Percentiles rank a stretch among this genome's conserved stretches.
Conservation (phyloP, 2,329 filamentous ascomycete genomes). For the Teratosphaeria destructans region DNA sequence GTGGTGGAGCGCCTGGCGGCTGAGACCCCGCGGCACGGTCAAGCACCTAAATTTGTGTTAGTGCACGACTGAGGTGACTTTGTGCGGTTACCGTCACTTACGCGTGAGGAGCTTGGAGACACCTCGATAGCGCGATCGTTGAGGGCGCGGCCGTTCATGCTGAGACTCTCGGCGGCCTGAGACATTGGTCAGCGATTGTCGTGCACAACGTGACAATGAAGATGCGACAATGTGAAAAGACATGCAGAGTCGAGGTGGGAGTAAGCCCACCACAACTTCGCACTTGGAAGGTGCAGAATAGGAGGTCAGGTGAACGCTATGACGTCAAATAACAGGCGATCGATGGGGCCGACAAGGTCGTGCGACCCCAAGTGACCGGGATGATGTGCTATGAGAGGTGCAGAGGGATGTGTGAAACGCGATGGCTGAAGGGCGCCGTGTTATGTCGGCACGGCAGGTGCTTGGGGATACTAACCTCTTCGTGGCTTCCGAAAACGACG, state of each 20-base stretch:
- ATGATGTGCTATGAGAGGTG: neutral
- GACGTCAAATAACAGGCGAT: neutral
- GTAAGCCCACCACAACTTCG: neutral
- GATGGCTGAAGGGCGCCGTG: neutral
- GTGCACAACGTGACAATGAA: neutral
- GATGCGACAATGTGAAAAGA: conserved; percentile 5
- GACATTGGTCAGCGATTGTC: neutral
- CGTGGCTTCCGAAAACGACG: conserved; percentile 95
- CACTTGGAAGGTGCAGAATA: neutral
- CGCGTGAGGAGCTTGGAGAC: conserved; percentile 90
- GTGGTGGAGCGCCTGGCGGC: conserved; percentile 34
- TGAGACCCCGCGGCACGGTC: conserved; percentile 73
- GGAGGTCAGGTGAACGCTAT: neutral
- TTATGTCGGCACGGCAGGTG: neutral
- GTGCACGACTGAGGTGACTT: neutral
- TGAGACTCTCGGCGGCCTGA: conserved; percentile 90
- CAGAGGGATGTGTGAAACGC: conserved; percentile 1
- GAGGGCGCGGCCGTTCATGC: conserved; percentile 96
- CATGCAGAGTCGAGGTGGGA: neutral
- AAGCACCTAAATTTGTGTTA: conserved; percentile 42
- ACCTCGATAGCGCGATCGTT: conserved; percentile 99
- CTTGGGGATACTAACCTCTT: conserved; percentile 62
- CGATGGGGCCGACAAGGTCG: neutral
- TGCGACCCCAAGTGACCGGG: neutral
- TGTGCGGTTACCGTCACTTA: conserved; percentile 4